Conservation (phyloP, 75 land plant species). For the Cupressus sempervirens region DNA sequence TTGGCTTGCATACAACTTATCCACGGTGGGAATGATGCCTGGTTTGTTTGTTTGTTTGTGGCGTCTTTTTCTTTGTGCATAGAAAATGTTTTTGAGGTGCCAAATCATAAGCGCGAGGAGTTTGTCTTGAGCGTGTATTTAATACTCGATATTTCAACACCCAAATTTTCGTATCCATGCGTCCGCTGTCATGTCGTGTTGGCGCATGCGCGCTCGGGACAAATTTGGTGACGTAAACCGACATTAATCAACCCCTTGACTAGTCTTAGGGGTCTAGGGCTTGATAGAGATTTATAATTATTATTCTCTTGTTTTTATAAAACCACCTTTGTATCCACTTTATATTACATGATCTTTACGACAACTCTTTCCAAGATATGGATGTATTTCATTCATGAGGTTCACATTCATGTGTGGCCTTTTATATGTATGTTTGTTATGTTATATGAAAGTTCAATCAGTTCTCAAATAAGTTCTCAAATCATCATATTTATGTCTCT, state of each 20-base stretch:
- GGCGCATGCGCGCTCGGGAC: constrained; percentile 7
- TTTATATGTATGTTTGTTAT: too few relatives aligned
- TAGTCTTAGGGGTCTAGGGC: neutral
- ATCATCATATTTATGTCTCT: too few relatives aligned
- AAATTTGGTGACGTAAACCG: constrained; percentile 4
- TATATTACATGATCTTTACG: too few relatives aligned
- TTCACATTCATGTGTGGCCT: too few relatives aligned
- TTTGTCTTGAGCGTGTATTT: neutral
- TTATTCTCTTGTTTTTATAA: too few relatives aligned
- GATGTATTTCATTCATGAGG: too few relatives aligned
- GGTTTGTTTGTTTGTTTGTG: neutral
- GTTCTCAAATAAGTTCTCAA: too few relatives aligned
- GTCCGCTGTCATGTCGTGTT: neutral
- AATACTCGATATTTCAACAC: neutral
- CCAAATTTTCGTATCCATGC: constrained; percentile 8
- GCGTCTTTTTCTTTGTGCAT: neutral
- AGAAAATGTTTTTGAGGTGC: neutral
- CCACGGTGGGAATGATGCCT: neutral
- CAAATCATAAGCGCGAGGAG: neutral
- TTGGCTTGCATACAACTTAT: constrained; percentile 8
- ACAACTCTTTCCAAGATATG: too few relatives aligned
- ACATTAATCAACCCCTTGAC: constrained; percentile 3
- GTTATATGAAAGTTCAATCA: too few relatives aligned
- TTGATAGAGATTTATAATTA: too few relatives aligned
- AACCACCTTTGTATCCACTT: too few relatives aligned